Evolutionary conservation across 1,284 basidiomycete species (phyloP).

Genomic region (Apiotrichum domesticum): DNA sequence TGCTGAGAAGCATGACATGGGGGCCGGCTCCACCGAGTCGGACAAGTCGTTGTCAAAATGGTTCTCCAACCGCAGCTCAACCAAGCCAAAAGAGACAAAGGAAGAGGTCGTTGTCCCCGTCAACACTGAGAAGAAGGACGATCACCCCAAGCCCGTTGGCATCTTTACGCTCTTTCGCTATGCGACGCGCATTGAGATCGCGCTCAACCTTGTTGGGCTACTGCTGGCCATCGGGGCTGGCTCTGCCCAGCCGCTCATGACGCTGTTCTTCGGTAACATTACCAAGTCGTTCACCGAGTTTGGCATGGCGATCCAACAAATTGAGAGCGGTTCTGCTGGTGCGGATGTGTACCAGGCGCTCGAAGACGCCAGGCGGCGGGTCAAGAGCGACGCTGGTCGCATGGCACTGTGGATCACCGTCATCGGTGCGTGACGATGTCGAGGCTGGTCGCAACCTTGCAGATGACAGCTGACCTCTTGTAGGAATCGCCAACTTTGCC

Average conservation of each 20-base stretch:
- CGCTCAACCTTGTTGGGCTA: slow-evolving; percentile 39
- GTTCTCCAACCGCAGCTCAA: no score
- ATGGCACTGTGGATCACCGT: slow-evolving; percentile 38
- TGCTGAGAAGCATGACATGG: no score
- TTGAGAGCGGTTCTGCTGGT: background rate
- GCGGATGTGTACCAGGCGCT: slow-evolving; percentile 4
- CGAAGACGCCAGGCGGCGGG: slow-evolving; percentile 20
- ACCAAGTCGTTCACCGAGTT: slow-evolving; percentile 39
- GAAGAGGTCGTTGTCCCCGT: background rate
- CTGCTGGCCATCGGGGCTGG: slow-evolving; percentile 41
- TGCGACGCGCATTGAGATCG: slow-evolving; percentile 30
- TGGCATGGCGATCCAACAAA: background rate
- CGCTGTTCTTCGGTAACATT: slow-evolving; percentile 46
- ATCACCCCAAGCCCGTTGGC: slow-evolving; percentile 23
- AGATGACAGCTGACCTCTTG: background rate
- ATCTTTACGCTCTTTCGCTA: slow-evolving; percentile 41
- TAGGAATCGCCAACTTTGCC: slow-evolving; percentile 51
- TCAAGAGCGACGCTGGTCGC: slow-evolving; percentile 32
- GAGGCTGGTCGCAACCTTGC: no score
- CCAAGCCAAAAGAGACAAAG: no score
- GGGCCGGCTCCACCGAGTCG: no score
- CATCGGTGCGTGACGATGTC: background rate
- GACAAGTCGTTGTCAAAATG: no score
- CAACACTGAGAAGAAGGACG: slow-evolving; percentile 3
- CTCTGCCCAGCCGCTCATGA: slow-evolving; percentile 44